Percentiles rank a stretch among this genome's conserved stretches.
Conservation (phyloP, 345 rosid species). For the Citrus unshiu region DNA sequence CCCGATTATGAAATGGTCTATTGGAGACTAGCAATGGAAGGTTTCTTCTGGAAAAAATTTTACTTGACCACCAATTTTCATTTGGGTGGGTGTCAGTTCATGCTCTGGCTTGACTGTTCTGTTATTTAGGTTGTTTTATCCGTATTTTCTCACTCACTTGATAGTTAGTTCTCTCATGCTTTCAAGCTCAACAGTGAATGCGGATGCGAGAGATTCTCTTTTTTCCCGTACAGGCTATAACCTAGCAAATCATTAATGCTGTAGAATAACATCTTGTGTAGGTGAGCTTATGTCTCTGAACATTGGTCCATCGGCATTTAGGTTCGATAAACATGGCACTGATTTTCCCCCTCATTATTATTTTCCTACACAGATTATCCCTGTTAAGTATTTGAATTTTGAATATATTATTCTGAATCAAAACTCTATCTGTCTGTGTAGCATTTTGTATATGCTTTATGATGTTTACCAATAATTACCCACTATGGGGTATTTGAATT, state of each 20-base stretch:
- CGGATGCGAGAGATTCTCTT: not conserved
- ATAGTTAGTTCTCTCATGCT: not conserved
- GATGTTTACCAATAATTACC: not conserved
- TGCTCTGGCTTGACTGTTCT: not conserved
- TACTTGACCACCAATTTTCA: not conserved
- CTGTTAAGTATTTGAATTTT: not conserved
- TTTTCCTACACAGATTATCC: not conserved
- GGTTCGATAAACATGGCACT: not conserved
- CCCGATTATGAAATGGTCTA: not conserved
- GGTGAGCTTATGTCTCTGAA: not conserved
- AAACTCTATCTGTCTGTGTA: not conserved
- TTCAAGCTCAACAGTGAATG: not conserved
- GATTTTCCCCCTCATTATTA: not conserved
- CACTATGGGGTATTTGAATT: not conserved
- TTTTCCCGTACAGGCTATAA: not conserved
- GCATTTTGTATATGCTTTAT: not conserved
- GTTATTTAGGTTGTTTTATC: not conserved
- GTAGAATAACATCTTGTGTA: not conserved
- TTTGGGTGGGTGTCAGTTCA: not conserved
- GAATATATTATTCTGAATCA: conserved; percentile 5
- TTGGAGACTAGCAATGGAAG: not conserved
- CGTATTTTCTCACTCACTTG: not conserved
- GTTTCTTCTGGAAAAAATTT: not conserved
- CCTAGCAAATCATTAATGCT: not conserved
- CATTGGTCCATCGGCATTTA: not conserved